phyloP scores from a whole-genome alignment of 306 rosid genomes.

The Coriaria nepalensis region DNA sequence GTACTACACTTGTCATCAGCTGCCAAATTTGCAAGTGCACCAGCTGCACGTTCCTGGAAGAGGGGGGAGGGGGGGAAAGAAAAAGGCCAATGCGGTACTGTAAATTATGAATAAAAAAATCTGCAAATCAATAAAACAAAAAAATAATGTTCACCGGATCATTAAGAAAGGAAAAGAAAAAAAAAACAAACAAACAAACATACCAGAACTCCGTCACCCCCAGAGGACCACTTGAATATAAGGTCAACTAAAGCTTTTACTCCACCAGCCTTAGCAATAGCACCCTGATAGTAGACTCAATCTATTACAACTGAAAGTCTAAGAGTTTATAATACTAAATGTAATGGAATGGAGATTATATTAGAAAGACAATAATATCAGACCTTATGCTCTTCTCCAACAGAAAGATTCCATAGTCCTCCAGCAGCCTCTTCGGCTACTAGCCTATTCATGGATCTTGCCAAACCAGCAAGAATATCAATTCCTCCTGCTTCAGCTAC shows the following conservation, averaged over 20 bases:
- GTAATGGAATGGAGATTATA: neutral
- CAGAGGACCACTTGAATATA: neutral
- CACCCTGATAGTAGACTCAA: constrained; percentile 42
- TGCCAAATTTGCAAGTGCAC: neutral
- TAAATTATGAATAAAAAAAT: too few relatives aligned
- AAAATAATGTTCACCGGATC: too few relatives aligned
- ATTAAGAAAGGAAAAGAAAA: constrained; percentile 3
- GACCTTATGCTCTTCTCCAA: constrained; percentile 2
- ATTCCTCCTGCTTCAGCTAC: constrained; percentile 99
- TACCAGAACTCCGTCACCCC: constrained; percentile 37
- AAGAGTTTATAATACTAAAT: too few relatives aligned
- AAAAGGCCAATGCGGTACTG: too few relatives aligned
- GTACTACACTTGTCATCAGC: constrained; percentile 59
- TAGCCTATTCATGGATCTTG: constrained; percentile 91
- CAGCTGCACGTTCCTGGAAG: neutral
- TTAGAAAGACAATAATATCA: neutral
- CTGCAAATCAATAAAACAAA: too few relatives aligned
- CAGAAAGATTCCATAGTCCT: neutral
- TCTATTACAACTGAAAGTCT: constrained; percentile 5
- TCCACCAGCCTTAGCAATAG: constrained; percentile 67
- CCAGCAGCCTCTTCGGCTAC: constrained; percentile 65
- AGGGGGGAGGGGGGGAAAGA: too few relatives aligned
- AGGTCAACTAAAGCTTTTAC: neutral
- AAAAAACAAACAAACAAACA: constrained; percentile 15
- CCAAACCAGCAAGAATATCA: constrained; percentile 87